Evolutionary conservation across 495 filamentous ascomycete genomes (phyloP), one percentile per base, ranked within the genome.

Genomic region (Penicillium coprophilum): DNA sequence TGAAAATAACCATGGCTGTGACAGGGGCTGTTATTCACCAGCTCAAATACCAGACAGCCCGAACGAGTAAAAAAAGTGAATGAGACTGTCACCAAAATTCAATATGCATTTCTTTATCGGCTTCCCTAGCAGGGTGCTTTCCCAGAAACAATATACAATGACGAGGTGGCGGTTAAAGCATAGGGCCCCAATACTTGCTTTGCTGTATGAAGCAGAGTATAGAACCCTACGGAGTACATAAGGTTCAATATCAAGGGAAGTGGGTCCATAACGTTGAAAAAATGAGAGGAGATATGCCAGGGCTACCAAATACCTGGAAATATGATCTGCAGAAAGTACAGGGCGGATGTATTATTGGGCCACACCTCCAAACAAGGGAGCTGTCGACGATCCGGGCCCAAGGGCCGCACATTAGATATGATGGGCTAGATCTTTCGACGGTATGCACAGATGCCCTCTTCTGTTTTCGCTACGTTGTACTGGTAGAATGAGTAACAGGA

Each of bases 211-310:
- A 41, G 13, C 28, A 45, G 17, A 54, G 21, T 17, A 43, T 39
- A 39, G 44, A 39, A 31, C 56, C 50, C 23, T 47, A 41, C n/a
- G n/a, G n/a, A n/a, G n/a, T n/a, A n/a, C 38, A 53, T 45, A 53
- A 55, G 53, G 41, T 30, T 21, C 31, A 36, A 36, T 21, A 13
- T 19, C 21, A 13, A 36, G 38, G 11, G 44, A 48, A 59, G 59
- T 55, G 56, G 58, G 54, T 50, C 55, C 48, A 43, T 28, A 47
- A 32, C 34, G 41, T 60, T 15, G 20, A 8, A 49, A 57, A 59
- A 61, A 68, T 65, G 65, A 24, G 36, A 36, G 17, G n/a, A 50
- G 32, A 56, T 52, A 68, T 68, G 60, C 59, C 50, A 63, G 59
- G 56, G 57, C 41, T 63, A 55, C 60, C 65, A 59, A 64, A 57